These are phyloP conservation scores for Seminavis robusta DNA, from an alignment of 108 stramenopile species.

Conservation along the genomic window DNA sequence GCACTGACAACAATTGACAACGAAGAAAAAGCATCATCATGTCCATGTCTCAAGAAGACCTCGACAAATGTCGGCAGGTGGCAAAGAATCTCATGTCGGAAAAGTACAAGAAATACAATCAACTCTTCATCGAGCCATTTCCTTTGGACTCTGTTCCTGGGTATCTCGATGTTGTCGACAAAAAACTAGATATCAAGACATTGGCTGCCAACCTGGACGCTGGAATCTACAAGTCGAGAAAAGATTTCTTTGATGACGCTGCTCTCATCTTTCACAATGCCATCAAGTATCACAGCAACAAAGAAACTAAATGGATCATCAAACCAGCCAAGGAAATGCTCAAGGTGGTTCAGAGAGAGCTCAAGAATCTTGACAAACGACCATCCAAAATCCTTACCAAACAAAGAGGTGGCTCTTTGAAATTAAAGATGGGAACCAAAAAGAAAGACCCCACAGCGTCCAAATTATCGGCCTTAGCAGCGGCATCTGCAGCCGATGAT, in stretches of 20 bases:
- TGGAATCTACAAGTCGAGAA: conserved; percentile 37
- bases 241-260: conserved; percentile 43
- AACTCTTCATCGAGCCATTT: conserved; percentile 72
- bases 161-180: conserved; percentile 46
- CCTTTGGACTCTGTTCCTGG: conserved; percentile 50
- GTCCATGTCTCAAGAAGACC: conserved; percentile 44
- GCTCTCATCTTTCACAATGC: conserved; percentile 68
- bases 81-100: conserved; percentile 37
- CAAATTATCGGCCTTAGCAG: not conserved
- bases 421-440: conserved; percentile 15
- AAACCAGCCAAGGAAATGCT: conserved; percentile 64
- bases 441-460: not conserved
- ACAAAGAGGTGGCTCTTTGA: not conserved
- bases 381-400: too few species aligned
- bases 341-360: conserved; percentile 50
- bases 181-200: conserved; percentile 72
- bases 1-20: too few species aligned
- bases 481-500: conserved; percentile 1
- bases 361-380: conserved; percentile 44
- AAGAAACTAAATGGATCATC: conserved; percentile 57
- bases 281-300: conserved; percentile 49
- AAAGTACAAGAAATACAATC: conserved; percentile 55
- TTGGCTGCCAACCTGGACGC: conserved; percentile 50
- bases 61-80: conserved; percentile 44
- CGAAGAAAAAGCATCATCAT: too few species aligned